Conservation (phyloP, 2,329 filamentous ascomycete genomes). For the Claviceps spartinae region DNA sequence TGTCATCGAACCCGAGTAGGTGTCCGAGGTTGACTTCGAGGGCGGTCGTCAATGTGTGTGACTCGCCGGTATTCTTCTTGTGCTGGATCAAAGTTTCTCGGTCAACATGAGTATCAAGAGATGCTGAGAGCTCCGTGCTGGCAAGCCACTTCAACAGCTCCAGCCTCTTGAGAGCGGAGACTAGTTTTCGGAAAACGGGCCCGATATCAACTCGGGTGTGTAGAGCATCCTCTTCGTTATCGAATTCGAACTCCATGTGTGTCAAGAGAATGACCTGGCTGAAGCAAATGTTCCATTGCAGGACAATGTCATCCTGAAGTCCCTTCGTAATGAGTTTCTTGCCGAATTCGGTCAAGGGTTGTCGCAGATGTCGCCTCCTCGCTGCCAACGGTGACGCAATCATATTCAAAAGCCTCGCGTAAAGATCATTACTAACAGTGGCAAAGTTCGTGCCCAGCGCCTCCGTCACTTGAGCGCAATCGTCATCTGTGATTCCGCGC, state of each 20-base stretch:
- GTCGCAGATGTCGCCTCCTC: constrained; percentile 30
- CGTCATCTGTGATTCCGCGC: constrained; percentile 69
- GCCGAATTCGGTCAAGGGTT: constrained; percentile 61
- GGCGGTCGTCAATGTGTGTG: constrained; percentile 42
- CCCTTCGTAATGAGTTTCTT: constrained; percentile 61
- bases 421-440: constrained; percentile 42
- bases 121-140: constrained; percentile 41
- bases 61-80: constrained; percentile 32
- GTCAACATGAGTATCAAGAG: constrained; percentile 25
- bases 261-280: constrained; percentile 72
- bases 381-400: constrained; percentile 32
- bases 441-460: constrained; percentile 53
- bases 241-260: constrained; percentile 74
- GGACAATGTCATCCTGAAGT: constrained; percentile 62
- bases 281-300: constrained; percentile 62
- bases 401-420: constrained; percentile 34
- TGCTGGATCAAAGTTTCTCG: constrained; percentile 18
- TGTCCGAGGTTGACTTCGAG: constrained; percentile 48
- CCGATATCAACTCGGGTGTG: constrained; percentile 51
- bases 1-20: constrained; percentile 47
- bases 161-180: constrained; percentile 57
- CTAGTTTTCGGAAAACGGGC: constrained; percentile 53
- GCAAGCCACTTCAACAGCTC: constrained; percentile 62
- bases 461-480: constrained; percentile 55
- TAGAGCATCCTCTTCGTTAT: constrained; percentile 55